Evolutionary conservation across 495 filamentous ascomycete species (phyloP), one percentile per base, ranked within the genome.

Genomic region (Penicillium longicatenatum): DNA sequence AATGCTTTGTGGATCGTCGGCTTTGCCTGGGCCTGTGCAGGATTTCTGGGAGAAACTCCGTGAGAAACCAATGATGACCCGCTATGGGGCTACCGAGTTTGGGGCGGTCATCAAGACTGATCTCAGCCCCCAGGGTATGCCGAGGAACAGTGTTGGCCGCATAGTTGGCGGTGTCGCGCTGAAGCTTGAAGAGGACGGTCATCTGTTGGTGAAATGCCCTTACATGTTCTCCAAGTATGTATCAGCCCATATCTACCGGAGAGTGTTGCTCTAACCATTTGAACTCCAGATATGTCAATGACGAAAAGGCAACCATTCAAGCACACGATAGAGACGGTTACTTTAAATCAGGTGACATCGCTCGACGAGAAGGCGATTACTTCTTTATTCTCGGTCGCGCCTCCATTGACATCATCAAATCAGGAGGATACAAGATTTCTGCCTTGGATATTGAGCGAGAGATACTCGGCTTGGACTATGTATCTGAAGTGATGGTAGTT

Each of bases 381-480:
- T 81, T 79, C 45, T 79, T 69, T 47, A 83, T 83, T 20, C 59
- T 79, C 1, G 80, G 80, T 9, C 72, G 80, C 16, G 78, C 78
- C 70, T 57, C 74, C 8, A 72, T 78, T 14, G 75, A 79, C 33
- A 60, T 78, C 51, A 77, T 79, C 64, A 79, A 78, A 51, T 75
- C 75, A 0, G 76, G 76, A 33, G 76, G 76, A 0, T 79, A 77
- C 50, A 79, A 79, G 57, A 71, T 79, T 26, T 79, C 75, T 0
- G 75, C 76, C 5, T 52, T 77, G 45, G 75, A 79, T 51, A 71
- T 79, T 6, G 76, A 79, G 60, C 67, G 73, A 16, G 73, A 74
- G 46, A 71, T 79, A 60, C 67, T 76, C 24, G 68, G 64, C 8
- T 44, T 77, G 46, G 63, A 69, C n/a, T 58, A 58, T 12, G 67